phyloP scores from a whole-genome alignment of 2,329 filamentous ascomycete species.

The Cladorrhinum sp. region DNA sequence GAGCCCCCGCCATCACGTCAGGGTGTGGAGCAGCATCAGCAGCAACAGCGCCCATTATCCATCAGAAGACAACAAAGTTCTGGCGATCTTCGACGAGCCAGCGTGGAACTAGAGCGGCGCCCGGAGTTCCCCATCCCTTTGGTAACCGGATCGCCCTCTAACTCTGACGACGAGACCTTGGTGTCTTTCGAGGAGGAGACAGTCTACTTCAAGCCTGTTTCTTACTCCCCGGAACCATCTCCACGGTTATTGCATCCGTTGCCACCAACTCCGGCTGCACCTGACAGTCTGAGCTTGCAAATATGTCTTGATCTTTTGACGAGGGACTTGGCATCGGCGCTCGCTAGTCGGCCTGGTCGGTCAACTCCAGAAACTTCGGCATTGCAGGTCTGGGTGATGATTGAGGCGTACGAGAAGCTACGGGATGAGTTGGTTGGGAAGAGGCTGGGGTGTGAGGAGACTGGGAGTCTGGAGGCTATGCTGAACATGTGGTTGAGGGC shows the following conservation, averaged over 20 bases:
- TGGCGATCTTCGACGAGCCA: slow-evolving; percentile 8
- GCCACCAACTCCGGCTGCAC: slow-evolving; percentile 19
- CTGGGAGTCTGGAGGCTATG: slow-evolving; percentile 38
- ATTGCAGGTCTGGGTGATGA: slow-evolving; percentile 56
- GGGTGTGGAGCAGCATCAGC: slow-evolving; percentile 9
- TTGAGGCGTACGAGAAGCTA: slow-evolving; percentile 56
- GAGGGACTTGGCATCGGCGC: slow-evolving; percentile 46
- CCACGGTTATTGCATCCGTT: slow-evolving; percentile 24
- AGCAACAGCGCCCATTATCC: neutral
- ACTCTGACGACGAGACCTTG: slow-evolving; percentile 46
- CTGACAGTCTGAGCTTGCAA: slow-evolving; percentile 44
- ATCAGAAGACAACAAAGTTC: slow-evolving; percentile 20
- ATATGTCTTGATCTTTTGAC: slow-evolving; percentile 51
- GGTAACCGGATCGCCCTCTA: slow-evolving; percentile 25
- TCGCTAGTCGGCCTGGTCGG: slow-evolving; percentile 29
- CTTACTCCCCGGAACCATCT: slow-evolving; percentile 38
- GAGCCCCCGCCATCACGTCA: slow-evolving; percentile 27
- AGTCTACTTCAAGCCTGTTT: slow-evolving; percentile 46
- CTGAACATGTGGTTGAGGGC: slow-evolving; percentile 52
- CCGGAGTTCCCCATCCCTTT: neutral
- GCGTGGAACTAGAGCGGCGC: slow-evolving; percentile 1
- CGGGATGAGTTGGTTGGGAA: slow-evolving; percentile 42
- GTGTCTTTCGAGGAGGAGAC: slow-evolving; percentile 47
- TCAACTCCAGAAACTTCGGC: slow-evolving; percentile 39
- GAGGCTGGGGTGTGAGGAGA: slow-evolving; percentile 28